A percentile compares a stretch with the other conserved stretches of the same genome.
These are phyloP conservation scores for Xenoacremonium recifei DNA, from an alignment of 2,329 filamentous ascomycete genomes.

Conservation along the genomic window DNA sequence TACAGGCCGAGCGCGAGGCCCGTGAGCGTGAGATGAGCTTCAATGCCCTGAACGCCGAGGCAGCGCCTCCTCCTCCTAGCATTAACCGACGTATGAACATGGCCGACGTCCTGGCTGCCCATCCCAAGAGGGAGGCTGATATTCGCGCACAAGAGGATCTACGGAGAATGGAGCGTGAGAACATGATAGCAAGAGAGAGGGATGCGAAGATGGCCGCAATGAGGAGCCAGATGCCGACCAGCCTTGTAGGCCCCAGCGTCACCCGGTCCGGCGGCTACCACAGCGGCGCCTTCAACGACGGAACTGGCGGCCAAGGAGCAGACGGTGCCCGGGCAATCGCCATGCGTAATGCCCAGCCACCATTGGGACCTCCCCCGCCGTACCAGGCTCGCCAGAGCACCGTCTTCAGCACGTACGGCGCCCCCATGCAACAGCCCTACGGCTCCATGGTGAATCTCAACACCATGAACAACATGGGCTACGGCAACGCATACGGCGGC, in stretches of 20 bases:
- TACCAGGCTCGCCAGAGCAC: slow-evolving; percentile 30
- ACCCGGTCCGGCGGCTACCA: slow-evolving; percentile 45
- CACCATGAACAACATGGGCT: slow-evolving; percentile 17
- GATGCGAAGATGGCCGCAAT: slow-evolving; percentile 49
- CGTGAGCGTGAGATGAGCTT: slow-evolving; percentile 54
- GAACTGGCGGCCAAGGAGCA: slow-evolving; percentile 37
- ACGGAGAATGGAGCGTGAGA: slow-evolving; percentile 40
- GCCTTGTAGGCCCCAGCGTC: slow-evolving; percentile 30
- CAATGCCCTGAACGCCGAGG: slow-evolving; percentile 27
- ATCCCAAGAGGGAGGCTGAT: slow-evolving; percentile 40
- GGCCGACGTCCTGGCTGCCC: slow-evolving; percentile 55
- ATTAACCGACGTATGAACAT: slow-evolving; percentile 46
- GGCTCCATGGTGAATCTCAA: slow-evolving; percentile 21
- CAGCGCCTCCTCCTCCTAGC: slow-evolving; percentile 13
- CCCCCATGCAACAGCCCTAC: slow-evolving; percentile 24
- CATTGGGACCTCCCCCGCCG: slow-evolving; percentile 12
- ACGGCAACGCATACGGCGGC: slow-evolving; percentile 3
- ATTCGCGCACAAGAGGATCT: slow-evolving; percentile 41
- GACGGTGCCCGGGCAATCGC: slow-evolving; percentile 26
- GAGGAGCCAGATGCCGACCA: slow-evolving; percentile 49
- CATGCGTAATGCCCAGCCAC: slow-evolving; percentile 26
- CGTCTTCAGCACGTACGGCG: slow-evolving; percentile 29
- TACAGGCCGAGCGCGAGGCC: slow-evolving; percentile 69
- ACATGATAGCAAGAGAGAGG: slow-evolving; percentile 39
- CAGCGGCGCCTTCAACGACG: slow-evolving; percentile 55